Conservation (phyloP, 495 filamentous ascomycete species). For the Annulohypoxylon maeteangense region DNA sequence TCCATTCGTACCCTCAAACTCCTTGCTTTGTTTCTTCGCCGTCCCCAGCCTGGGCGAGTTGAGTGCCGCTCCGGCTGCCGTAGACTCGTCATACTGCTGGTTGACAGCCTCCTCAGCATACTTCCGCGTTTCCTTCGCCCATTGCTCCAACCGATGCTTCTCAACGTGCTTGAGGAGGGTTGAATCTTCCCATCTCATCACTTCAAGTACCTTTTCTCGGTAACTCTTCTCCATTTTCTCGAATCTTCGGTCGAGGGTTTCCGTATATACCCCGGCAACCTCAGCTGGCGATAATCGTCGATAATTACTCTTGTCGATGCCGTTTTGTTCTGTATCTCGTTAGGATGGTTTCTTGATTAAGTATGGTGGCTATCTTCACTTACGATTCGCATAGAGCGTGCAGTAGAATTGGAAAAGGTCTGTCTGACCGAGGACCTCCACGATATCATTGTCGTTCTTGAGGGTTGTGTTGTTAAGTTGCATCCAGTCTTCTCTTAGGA, state of each 20-base stretch:
- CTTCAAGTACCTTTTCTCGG: constrained; percentile 62
- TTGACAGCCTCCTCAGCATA: constrained; percentile 49
- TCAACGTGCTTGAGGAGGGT: constrained; percentile 64
- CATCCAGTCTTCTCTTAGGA: constrained; percentile 81
- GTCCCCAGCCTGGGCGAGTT: constrained; percentile 28
- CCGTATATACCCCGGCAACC: constrained; percentile 62
- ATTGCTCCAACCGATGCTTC: constrained; percentile 67
- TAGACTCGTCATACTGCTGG: constrained; percentile 44
- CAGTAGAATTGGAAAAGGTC: constrained; percentile 62
- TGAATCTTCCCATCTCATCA: constrained; percentile 66
- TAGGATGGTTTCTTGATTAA: constrained; percentile 10
- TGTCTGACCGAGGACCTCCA: constrained; percentile 59
- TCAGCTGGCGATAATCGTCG: constrained; percentile 59
- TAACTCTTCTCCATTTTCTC: constrained; percentile 55
- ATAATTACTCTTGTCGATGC: constrained; percentile 29
- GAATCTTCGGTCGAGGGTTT: constrained; percentile 65
- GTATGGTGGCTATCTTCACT: constrained; percentile 40
- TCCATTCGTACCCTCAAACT: constrained; percentile 39
- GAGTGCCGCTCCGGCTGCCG: constrained; percentile 33
- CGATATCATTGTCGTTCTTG: constrained; percentile 61
- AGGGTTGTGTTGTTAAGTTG: constrained; percentile 64
- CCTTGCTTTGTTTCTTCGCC: constrained; percentile 33
- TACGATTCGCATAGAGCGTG: constrained; percentile 56
- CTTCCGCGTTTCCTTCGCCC: constrained; percentile 64
- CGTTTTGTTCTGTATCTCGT: constrained; percentile 39